A percentile compares a stretch with the other conserved stretches of the same genome.
Conservation (phyloP, 140 eudicot species). For the Eryngium alpinum region DNA sequence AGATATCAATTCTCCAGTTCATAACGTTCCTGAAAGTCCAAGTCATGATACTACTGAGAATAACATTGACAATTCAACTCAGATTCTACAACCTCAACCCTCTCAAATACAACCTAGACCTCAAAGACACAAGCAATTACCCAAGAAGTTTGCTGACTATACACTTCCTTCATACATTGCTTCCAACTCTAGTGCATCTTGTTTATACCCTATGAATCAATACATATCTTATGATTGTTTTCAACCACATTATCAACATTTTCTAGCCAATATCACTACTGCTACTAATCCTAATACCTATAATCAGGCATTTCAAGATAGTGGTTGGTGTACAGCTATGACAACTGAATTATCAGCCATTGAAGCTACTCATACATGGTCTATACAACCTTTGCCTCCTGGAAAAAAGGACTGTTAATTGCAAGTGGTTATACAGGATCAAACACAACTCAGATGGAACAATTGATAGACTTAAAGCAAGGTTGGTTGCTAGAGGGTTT, state of each 20-base stretch:
- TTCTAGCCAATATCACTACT: not conserved
- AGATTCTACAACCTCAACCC: no score
- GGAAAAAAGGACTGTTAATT: not conserved
- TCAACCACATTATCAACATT: not conserved
- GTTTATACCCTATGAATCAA: no score
- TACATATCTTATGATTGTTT: no score
- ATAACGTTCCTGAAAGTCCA: no score
- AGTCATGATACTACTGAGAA: no score
- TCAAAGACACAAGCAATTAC: no score
- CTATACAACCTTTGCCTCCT: not conserved
- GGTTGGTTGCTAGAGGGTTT: not conserved
- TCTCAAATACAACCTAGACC: no score
- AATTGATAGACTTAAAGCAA: not conserved
- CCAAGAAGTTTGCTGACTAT: no score
- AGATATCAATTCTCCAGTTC: no score
- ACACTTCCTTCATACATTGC: no score
- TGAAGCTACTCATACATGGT: not conserved
- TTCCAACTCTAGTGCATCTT: no score
- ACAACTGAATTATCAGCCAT: not conserved
- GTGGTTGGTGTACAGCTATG: not conserved
- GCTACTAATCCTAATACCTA: not conserved
- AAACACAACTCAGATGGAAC: not conserved
- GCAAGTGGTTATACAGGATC: not conserved
- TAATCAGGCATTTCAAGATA: not conserved
- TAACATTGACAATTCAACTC: no score